Conservation (phyloP, 768 basidiomycete genomes). For the Lentinula edodes region DNA sequence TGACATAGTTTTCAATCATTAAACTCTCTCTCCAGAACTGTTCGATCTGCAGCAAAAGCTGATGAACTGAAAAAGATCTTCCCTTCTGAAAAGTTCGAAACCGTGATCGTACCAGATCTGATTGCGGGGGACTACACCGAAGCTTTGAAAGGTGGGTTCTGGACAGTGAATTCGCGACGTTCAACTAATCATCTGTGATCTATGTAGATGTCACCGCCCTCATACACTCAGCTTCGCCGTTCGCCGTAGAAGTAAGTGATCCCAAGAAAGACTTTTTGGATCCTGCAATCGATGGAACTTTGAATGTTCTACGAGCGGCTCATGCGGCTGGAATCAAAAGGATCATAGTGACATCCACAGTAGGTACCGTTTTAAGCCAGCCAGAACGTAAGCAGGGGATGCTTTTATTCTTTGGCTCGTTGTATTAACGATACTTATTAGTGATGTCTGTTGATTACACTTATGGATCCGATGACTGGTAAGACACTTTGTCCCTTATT, state of each 20-base stretch:
- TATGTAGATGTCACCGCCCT: background rate
- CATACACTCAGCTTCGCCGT: conserved; percentile 10
- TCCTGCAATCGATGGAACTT: conserved; percentile 16
- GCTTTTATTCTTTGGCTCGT: background rate
- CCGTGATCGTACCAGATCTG: conserved; percentile 8
- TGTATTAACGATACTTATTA: background rate
- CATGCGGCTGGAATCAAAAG: conserved; percentile 14
- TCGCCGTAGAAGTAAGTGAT: conserved; percentile 6
- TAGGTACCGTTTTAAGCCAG: conserved; percentile 9
- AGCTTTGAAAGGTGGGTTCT: conserved; percentile 31
- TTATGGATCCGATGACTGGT: background rate
- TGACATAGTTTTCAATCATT: background rate
- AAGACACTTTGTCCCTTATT: background rate
- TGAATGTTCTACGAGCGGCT: conserved; percentile 17
- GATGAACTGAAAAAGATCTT: conserved; percentile 5
- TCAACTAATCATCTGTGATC: background rate
- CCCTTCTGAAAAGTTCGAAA: conserved; percentile 7
- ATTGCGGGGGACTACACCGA: conserved; percentile 26
- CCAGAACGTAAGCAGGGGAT: background rate
- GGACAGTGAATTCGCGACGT: background rate
- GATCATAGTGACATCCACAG: conserved; percentile 15
- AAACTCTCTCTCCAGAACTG: conserved; percentile 1
- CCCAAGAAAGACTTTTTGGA: conserved; percentile 17
- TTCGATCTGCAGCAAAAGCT: conserved; percentile 6
- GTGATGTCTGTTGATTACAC: background rate